Base-by-base conservation (phyloP, 495 filamentous ascomycete genomes). In the Jackrogersella multiformis region DNA sequence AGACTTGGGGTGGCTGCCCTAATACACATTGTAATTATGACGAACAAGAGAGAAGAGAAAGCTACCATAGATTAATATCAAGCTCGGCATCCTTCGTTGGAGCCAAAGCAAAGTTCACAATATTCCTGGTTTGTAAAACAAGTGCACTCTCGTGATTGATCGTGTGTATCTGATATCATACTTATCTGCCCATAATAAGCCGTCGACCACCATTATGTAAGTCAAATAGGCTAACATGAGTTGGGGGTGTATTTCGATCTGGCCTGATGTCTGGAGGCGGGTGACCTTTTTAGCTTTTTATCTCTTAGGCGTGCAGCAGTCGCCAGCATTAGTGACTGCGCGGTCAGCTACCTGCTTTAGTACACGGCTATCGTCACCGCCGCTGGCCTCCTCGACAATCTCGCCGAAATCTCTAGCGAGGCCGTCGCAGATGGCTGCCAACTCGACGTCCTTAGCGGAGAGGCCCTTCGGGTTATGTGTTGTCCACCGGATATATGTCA, bases 391-490 rank as follows among this genome's bases (percentile, higher is more conserved):
- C 34, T 68, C 71, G 12, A 64, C 61, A 30, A 80, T 66, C 70
- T 88, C 87, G 34, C 84, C 84, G 63, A 83, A 80, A 54, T 79
- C 77, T 13, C 26, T 49, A 13, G 85, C 86, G 24, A 86, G 80
- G 56, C 82, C 71, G 72, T 93, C 90, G 74, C 91, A 93, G 60
- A 85, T 82, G 38, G 73, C 75, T 0, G 91, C 91, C 77, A 93
- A 82, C 13, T 81, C 73, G 35, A 89, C 74, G 70, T 94, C 91
- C 64, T 88, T 89, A 21, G 77, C 61, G 0, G 88, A 89, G n/a
- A 94, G 80, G n/a, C 91, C 90, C 18, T 81, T 79, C 7, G 89
- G 89, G 42, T 80, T 80, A 76, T 94, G 90, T 15, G 91, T 93
- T 9, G 90, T 93, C 91, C 89, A 93, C 38, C 86, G 81, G 56